These are phyloP conservation scores for Cordyceps cateniannulata DNA, from an alignment of 2,329 filamentous ascomycete species.

Conservation along the genomic window DNA sequence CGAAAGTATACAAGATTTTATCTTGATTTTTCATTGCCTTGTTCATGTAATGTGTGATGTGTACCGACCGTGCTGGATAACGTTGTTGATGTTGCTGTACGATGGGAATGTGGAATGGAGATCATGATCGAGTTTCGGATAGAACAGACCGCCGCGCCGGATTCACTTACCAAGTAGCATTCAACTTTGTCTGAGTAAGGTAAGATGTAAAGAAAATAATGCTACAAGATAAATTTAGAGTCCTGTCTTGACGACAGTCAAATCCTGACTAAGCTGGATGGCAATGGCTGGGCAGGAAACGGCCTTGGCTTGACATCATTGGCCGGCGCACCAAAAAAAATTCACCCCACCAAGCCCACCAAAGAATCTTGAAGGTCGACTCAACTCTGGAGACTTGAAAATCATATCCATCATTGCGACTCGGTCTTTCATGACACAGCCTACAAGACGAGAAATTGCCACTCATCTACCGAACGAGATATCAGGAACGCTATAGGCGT, in stretches of 20 bases:
- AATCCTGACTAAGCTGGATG: constrained; percentile 11
- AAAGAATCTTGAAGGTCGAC: constrained; percentile 11
- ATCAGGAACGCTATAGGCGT: background rate
- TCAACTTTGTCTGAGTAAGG: no score
- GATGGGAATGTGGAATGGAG: background rate
- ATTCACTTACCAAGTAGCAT: no score
- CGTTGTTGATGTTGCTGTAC: background rate
- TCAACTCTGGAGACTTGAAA: background rate
- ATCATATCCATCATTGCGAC: background rate
- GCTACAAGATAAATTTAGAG: background rate
- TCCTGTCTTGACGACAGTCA: no score
- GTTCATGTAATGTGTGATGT: background rate
- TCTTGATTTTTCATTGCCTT: background rate
- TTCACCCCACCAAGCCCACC: constrained; percentile 33
- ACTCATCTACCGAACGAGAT: background rate
- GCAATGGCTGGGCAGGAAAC: background rate
- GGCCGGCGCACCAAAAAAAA: constrained; percentile 25
- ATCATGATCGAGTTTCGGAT: background rate
- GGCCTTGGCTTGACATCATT: constrained; percentile 27
- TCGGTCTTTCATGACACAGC: background rate
- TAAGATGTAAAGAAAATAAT: background rate
- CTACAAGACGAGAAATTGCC: background rate
- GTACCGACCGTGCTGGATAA: background rate
- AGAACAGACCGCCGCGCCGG: background rate
- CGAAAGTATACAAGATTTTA: background rate